These are phyloP conservation scores for Mollisia scopiformis DNA, from an alignment of 2,329 filamentous ascomycete species.

Conservation along the genomic window DNA sequence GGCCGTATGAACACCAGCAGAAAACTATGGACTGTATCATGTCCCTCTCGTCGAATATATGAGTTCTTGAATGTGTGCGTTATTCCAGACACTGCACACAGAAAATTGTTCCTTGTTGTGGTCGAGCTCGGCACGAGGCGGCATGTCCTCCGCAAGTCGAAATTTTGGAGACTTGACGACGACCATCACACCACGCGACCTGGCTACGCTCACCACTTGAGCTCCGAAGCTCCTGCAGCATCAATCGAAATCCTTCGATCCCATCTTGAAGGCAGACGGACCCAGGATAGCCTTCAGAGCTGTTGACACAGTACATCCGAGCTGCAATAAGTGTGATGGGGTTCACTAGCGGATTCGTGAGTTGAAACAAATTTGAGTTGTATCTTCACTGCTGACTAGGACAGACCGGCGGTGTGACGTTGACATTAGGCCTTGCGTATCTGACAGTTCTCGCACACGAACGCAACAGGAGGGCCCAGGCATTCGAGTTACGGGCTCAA, in stretches of 20 bases:
- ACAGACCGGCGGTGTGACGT: slow-evolving; percentile 74
- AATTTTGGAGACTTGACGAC: no score
- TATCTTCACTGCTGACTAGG: slow-evolving; percentile 17
- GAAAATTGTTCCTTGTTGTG: no score
- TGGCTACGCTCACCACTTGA: no score
- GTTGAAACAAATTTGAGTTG: slow-evolving; percentile 35
- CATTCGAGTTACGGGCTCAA: slow-evolving; percentile 59
- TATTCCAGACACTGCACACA: no score
- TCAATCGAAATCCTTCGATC: slow-evolving; percentile 16
- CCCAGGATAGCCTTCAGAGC: slow-evolving; percentile 11
- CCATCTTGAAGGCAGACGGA: not conserved
- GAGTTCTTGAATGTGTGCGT: no score
- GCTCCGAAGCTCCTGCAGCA: slow-evolving; percentile 23
- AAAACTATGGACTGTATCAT: no score
- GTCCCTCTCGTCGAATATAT: no score
- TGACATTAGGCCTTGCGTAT: slow-evolving; percentile 75
- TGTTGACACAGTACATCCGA: slow-evolving; percentile 17
- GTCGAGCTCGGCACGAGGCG: no score
- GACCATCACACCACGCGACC: no score
- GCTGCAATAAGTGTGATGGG: slow-evolving; percentile 54
- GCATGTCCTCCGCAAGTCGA: no score
- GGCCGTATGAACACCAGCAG: no score
- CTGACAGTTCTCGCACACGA: slow-evolving; percentile 72
- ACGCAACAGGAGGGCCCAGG: slow-evolving; percentile 63
- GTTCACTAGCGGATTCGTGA: slow-evolving; percentile 75